phyloP scores from a whole-genome alignment of 768 basidiomycete genomes.

The Tricholoma terreum region DNA sequence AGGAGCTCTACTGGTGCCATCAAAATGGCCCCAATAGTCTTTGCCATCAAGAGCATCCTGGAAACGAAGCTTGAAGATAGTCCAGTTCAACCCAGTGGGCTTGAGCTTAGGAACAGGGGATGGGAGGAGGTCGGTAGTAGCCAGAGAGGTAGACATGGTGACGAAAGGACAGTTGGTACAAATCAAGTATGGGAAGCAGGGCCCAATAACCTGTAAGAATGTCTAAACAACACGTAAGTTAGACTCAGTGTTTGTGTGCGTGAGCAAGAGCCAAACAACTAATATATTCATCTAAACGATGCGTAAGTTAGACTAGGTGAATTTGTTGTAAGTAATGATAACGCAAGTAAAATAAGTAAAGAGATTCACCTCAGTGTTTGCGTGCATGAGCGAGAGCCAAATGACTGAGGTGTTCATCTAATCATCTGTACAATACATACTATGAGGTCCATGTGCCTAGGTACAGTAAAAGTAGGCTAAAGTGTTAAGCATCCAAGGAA shows the following conservation, averaged over 20 bases:
- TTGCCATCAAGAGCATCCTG: neutral
- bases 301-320: no score
- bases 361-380: no score
- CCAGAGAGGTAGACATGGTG: neutral
- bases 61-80: neutral
- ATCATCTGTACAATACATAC: no score
- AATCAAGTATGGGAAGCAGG: neutral
- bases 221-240: neutral
- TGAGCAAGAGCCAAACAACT: neutral
- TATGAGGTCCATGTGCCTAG: no score
- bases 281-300: no score
- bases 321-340: neutral
- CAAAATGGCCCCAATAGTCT: neutral
- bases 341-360: neutral
- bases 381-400: no score
- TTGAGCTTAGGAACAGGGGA: neutral
- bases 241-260: neutral
- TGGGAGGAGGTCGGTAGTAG: neutral
- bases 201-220: neutral
- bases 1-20: no score
- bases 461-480: no score
- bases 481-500: no score
- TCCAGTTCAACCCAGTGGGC: neutral
- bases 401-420: neutral
- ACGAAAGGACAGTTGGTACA: no score